phyloP scores from a whole-genome alignment of 2,329 filamentous ascomycete species.

The Chalara sp. region DNA sequence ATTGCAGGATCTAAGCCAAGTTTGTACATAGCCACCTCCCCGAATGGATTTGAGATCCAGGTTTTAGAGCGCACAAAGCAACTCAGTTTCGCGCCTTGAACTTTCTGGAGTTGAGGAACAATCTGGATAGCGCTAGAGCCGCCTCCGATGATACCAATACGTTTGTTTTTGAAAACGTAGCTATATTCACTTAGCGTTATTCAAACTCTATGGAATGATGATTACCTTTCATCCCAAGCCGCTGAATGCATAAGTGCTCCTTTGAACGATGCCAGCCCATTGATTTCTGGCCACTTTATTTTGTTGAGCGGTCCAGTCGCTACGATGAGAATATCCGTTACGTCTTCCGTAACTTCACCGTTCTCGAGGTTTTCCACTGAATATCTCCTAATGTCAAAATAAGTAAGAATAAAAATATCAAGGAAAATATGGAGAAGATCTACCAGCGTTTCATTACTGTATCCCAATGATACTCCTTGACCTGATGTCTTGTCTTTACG shows the following conservation, averaged over 20 bases:
- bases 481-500: slow-evolving; percentile 46
- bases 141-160: slow-evolving; percentile 44
- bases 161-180: slow-evolving; percentile 41
- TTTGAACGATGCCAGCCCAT: slow-evolving; percentile 40
- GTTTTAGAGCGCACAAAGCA: slow-evolving; percentile 43
- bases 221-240: slow-evolving; percentile 44
- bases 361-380: slow-evolving; percentile 32
- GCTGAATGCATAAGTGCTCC: slow-evolving; percentile 54
- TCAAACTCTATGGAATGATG: background rate
- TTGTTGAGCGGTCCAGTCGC: slow-evolving; percentile 61
- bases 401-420: too few species aligned
- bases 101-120: slow-evolving; percentile 40
- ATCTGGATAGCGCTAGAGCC: slow-evolving; percentile 48
- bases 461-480: slow-evolving; percentile 52
- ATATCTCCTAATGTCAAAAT: background rate
- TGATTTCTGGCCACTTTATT: slow-evolving; percentile 56
- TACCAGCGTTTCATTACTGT: slow-evolving; percentile 38
- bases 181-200: slow-evolving; percentile 15
- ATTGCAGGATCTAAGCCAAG: slow-evolving; percentile 34
- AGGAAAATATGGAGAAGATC: background rate
- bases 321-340: slow-evolving; percentile 54
- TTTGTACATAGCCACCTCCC: slow-evolving; percentile 35
- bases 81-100: slow-evolving; percentile 34
- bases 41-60: slow-evolving; percentile 43
- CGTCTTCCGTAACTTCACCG: slow-evolving; percentile 34